phyloP scores from a whole-genome alignment of 768 basidiomycete genomes.

The Naematelia encephala region DNA sequence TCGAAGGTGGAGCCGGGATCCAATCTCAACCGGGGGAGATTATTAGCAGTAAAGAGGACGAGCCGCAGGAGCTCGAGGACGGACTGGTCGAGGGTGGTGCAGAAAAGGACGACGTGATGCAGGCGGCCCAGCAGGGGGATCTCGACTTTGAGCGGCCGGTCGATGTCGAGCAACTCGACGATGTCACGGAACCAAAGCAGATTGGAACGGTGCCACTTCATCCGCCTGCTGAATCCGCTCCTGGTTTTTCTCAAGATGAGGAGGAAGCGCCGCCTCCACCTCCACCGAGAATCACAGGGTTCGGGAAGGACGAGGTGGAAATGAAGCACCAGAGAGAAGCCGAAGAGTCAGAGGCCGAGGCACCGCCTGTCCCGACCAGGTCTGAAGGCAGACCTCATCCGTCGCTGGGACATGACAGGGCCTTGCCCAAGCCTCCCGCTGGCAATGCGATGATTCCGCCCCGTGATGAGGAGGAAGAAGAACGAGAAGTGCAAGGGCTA shows the following conservation, averaged over 20 bases:
- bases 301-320: conserved; percentile 46
- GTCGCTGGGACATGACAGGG: background rate
- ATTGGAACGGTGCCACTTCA: conserved; percentile 32
- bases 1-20: no score
- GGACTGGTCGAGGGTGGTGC: conserved; percentile 28
- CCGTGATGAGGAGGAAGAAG: conserved; percentile 32
- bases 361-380: conserved; percentile 12
- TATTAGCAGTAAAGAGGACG: conserved; percentile 13
- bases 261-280: conserved; percentile 20
- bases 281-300: conserved; percentile 13
- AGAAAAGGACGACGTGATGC: conserved; percentile 30
- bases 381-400: background rate
- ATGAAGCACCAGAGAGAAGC: conserved; percentile 41
- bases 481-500: conserved; percentile 16
- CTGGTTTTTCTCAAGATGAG: conserved; percentile 14
- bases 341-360: conserved; percentile 27
- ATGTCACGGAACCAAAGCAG: background rate
- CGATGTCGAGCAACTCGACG: conserved; percentile 6
- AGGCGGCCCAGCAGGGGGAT: conserved; percentile 19
- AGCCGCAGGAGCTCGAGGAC: conserved; percentile 27
- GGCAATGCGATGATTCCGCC: conserved; percentile 26
- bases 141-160: conserved; percentile 10
- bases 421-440: conserved; percentile 26
- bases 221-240: conserved; percentile 24
- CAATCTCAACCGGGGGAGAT: conserved; percentile 26